Evolutionary conservation across 352 stramenopile genomes (phyloP).

Genomic region (Thalassiosira delicatula): DNA sequence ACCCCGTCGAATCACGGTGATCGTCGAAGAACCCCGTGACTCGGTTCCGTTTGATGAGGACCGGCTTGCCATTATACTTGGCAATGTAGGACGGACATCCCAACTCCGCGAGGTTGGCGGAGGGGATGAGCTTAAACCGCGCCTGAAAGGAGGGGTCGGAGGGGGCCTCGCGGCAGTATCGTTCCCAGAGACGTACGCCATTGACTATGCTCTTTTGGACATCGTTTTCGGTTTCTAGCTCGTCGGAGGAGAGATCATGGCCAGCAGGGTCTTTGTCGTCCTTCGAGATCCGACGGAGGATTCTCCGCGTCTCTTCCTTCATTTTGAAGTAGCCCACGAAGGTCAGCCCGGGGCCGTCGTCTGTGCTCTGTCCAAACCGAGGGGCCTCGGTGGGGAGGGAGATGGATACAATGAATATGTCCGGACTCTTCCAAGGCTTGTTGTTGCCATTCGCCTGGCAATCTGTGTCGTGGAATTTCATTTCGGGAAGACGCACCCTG

Average conservation of each 20-base stretch:
- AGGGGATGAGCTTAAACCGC: conserved; percentile 82
- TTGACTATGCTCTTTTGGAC: conserved; percentile 75
- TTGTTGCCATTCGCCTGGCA: too few relatives aligned
- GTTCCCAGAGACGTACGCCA: conserved; percentile 77
- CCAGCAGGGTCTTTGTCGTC: conserved; percentile 73
- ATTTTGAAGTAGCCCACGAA: conserved; percentile 81
- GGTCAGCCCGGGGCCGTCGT: conserved; percentile 76
- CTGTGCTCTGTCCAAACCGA: conserved; percentile 53
- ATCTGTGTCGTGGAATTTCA: too few relatives aligned
- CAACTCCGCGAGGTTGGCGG: conserved; percentile 79
- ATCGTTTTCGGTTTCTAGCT: conserved; percentile 54
- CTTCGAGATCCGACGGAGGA: conserved; percentile 76
- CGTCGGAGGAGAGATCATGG: conserved; percentile 69
- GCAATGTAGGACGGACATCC: conserved; percentile 80
- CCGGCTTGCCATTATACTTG: conserved; percentile 83
- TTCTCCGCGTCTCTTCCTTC: conserved; percentile 77
- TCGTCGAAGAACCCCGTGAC: conserved; percentile 78
- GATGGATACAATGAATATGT: conserved; percentile 80
- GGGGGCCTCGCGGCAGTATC: conserved; percentile 79
- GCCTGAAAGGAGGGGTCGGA: conserved; percentile 73
- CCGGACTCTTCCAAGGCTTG: conserved; percentile 79
- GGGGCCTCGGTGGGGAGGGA: conserved; percentile 79
- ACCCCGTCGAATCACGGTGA: conserved; percentile 74
- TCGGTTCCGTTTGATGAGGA: conserved; percentile 82
- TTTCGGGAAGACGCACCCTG: too few relatives aligned